phyloP scores from a whole-genome alignment of 148 eudicot species.

The Dysphania ambrosioides region DNA sequence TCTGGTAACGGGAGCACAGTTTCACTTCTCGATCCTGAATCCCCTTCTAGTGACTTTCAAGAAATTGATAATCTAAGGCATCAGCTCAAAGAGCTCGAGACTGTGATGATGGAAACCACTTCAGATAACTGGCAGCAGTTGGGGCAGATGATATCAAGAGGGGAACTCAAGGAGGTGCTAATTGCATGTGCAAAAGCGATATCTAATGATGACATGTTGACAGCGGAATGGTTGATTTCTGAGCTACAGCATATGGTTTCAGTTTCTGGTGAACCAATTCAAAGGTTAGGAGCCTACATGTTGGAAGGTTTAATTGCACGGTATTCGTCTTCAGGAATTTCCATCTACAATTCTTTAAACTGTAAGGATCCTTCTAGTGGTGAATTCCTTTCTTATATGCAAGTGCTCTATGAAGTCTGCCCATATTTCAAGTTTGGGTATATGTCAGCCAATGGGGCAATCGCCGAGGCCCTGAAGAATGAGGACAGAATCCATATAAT shows the following conservation, averaged over 20 bases:
- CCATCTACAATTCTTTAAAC: constrained; percentile 46
- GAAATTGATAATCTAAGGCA: constrained; percentile 27
- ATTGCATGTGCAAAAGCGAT: constrained; percentile 53
- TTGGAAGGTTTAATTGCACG: constrained; percentile 61
- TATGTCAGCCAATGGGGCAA: constrained; percentile 61
- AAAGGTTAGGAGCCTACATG: constrained; percentile 60
- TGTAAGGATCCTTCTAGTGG: constrained; percentile 50
- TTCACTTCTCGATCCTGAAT: constrained; percentile 18
- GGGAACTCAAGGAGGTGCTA: constrained; percentile 41
- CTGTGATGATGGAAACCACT: constrained; percentile 44
- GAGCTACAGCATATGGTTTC: constrained; percentile 51
- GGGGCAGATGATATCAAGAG: constrained; percentile 29
- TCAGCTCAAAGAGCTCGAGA: constrained; percentile 41
- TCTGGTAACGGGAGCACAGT: constrained; percentile 15
- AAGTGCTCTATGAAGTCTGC: constrained; percentile 50
- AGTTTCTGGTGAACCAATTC: constrained; percentile 54
- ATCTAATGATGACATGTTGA: constrained; percentile 37
- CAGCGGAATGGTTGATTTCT: constrained; percentile 44
- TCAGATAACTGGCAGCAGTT: constrained; percentile 32
- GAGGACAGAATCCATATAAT: constrained; percentile 51
- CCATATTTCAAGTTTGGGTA: constrained; percentile 61
- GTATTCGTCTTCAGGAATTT: constrained; percentile 43
- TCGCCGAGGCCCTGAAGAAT: constrained; percentile 48
- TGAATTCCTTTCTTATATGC: constrained; percentile 52
- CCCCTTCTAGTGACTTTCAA: constrained; percentile 21